Evolutionary conservation across 768 basidiomycete species (phyloP).

Genomic region (Tephrocybe sp.): DNA sequence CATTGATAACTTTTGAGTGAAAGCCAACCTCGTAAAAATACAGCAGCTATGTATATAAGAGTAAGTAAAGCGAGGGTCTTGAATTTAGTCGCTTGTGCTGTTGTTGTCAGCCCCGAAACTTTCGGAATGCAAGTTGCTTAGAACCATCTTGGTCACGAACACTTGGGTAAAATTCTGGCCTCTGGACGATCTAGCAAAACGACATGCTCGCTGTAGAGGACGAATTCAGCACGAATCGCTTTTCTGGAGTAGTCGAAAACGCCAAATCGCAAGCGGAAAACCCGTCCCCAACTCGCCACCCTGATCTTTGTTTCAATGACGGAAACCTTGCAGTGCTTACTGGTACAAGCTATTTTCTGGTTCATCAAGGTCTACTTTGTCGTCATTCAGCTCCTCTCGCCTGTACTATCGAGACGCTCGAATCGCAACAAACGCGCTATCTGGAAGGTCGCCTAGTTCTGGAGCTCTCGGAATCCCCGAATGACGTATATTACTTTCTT

Average conservation of each 20-base stretch:
- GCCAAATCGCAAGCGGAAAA: conserved; percentile 10
- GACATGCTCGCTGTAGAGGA: conserved; percentile 17
- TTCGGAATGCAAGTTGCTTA: background rate
- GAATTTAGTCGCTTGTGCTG: too few relatives aligned
- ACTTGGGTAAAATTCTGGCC: background rate
- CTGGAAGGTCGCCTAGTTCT: conserved; percentile 61
- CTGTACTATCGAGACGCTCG: conserved; percentile 33
- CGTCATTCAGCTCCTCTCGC: conserved; percentile 58
- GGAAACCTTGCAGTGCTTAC: conserved; percentile 67
- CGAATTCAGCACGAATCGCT: conserved; percentile 49
- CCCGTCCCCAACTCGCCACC: conserved; percentile 35
- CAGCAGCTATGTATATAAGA: too few relatives aligned
- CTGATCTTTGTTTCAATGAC: conserved; percentile 60
- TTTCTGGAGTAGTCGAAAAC: conserved; percentile 20
- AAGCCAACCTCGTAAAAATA: too few relatives aligned
- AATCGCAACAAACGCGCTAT: conserved; percentile 20
- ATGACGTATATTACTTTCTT: conserved; percentile 58
- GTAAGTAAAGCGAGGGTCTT: too few relatives aligned
- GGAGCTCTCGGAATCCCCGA: conserved; percentile 49
- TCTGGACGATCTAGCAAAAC: background rate
- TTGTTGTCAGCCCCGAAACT: background rate
- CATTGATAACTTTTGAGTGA: background rate
- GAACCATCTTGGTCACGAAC: background rate
- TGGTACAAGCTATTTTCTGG: conserved; percentile 57
- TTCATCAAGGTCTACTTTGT: conserved; percentile 63